Base-by-base conservation (phyloP, 306 rosid species). In the Vicia villosa region DNA sequence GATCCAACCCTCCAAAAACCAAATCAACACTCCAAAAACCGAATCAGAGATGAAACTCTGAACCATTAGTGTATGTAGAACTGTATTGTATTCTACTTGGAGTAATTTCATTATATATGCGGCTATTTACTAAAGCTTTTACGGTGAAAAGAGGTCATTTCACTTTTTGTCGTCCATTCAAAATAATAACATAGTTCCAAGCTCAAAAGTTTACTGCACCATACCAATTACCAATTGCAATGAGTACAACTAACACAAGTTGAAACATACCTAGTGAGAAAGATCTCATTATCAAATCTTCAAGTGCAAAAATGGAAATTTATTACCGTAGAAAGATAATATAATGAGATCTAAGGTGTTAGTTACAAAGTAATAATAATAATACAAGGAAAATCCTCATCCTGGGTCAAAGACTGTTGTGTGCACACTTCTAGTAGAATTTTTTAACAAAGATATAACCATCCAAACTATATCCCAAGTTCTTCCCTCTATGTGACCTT, bases 341-440 rank as follows among this genome's bases (percentile, higher is more conserved):
- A 74, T 19, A 74, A 69, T 55, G 70, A 74, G 73, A 81, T 78
- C 19, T 67, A 68, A 4, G 54, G 69, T 67, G 80, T 78, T 78
- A 79, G 66, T 77, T 68, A 63, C 80, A 81, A 72, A 72, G 21
- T 60, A 32, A 59, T 58, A 21, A 59, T 58, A 21, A 54, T 64
- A 75, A 68, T 72, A 82, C 85, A 82, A 59, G 76, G 79, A 20
- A 68, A 70, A 77, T 51, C 55, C 66, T 74, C 76, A 72, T 79
- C 76, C 78, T 72, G 73, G 61, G 89, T 77, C 80, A 74, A 81
- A 74, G 86, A 80, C 80, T 16, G 58, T 3, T 57, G 56, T 51
- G 49, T 63, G 30, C 19, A 71, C 49, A 75, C 63, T 72, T 66
- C 50, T 24, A 69, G 79, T 78, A 79, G 75, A 74, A 70, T 24